A percentile compares a stretch with the other conserved stretches of the same genome.
Evolutionary conservation across 2,329 filamentous ascomycete genomes (phyloP).

Genomic region (Penicillium capsulatum): DNA sequence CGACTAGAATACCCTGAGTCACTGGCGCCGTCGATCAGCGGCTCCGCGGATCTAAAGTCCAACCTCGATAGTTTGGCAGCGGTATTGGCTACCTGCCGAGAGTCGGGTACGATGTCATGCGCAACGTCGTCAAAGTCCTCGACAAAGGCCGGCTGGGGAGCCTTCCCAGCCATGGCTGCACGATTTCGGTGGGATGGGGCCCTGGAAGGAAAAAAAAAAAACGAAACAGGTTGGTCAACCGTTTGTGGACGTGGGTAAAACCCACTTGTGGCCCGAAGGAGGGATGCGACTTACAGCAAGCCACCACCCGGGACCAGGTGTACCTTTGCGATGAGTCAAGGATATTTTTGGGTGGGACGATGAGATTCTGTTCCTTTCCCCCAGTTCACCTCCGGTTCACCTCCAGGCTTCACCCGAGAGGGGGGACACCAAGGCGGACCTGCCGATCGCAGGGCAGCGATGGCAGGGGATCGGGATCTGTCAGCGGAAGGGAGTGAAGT

Average conservation of each 20-base stretch:
- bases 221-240: constrained; percentile 23
- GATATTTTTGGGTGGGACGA: background rate
- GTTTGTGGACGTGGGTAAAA: constrained; percentile 18
- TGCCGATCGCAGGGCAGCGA: constrained; percentile 30
- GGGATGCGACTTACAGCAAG: constrained; percentile 20
- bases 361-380: background rate
- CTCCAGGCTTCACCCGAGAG: too few species aligned
- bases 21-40: constrained; percentile 49
- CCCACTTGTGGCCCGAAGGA: constrained; percentile 12
- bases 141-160: constrained; percentile 42
- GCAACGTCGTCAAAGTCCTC: constrained; percentile 49
- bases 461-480: constrained; percentile 28
- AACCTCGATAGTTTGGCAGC: constrained; percentile 49
- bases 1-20: constrained; percentile 62
- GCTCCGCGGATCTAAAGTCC: constrained; percentile 35
- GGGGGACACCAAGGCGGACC: constrained; percentile 18
- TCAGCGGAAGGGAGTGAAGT: constrained; percentile 30
- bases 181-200: constrained; percentile 24
- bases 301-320: constrained; percentile 6
- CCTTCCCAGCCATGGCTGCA: constrained; percentile 38
- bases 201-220: constrained; percentile 23
- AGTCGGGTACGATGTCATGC: constrained; percentile 43
- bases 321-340: background rate
- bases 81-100: constrained; percentile 39
- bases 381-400: constrained; percentile 11